phyloP scores from a whole-genome alignment of 2,329 filamentous ascomycete species.

The Colletotrichum acutatum region DNA sequence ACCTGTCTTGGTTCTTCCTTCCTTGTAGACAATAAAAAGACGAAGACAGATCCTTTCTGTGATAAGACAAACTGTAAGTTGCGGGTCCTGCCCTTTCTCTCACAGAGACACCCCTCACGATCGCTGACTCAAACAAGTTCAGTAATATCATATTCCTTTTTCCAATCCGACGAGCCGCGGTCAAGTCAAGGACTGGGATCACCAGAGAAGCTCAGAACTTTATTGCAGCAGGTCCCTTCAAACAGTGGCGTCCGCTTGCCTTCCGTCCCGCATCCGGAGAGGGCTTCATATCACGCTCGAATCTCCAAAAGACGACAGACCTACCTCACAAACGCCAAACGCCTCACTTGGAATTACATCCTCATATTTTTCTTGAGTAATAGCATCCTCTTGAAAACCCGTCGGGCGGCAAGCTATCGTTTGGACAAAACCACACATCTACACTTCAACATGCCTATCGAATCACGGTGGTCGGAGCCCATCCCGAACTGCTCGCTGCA shows the following conservation, averaged over 20 bases:
- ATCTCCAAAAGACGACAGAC: no score
- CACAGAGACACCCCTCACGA: no score
- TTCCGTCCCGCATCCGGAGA: neutral
- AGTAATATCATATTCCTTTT: neutral
- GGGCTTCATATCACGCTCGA: neutral
- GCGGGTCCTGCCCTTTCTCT: neutral
- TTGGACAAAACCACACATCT: neutral
- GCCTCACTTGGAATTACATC: no score
- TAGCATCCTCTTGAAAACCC: neutral
- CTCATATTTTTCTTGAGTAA: neutral
- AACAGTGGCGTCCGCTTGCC: neutral
- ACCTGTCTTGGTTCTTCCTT: neutral
- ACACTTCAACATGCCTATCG: conserved; percentile 53
- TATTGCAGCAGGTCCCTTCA: neutral
- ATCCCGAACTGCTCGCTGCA: conserved; percentile 63
- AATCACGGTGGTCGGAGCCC: conserved; percentile 56
- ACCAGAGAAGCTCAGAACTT: conserved; percentile 8
- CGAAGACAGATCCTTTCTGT: neutral
- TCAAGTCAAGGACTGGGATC: neutral
- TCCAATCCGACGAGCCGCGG: neutral
- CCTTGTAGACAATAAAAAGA: neutral
- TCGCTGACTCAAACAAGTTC: conserved; percentile 8
- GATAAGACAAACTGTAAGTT: neutral
- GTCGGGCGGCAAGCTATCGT: neutral
- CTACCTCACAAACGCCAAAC: no score